Evolutionary conservation across 2,329 filamentous ascomycete species (phyloP).

Genomic region (Penicillium psychrosexuale): DNA sequence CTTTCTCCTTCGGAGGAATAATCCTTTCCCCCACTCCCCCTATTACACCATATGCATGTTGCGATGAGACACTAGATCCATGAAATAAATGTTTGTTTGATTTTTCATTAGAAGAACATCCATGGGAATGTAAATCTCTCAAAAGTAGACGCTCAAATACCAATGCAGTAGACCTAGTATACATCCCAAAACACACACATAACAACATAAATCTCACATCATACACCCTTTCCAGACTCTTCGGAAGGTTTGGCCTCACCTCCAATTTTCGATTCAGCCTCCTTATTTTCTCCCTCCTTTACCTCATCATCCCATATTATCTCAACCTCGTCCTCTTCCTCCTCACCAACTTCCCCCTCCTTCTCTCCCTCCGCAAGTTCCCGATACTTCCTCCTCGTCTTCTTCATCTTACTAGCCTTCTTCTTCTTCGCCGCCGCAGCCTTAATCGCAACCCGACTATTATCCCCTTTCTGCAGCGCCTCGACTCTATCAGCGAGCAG

Average conservation of each 20-base stretch:
- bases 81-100: constrained; percentile 10
- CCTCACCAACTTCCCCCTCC: constrained; percentile 16
- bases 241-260: not conserved
- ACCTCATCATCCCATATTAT: constrained; percentile 13
- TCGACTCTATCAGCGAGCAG: constrained; percentile 77
- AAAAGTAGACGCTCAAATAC: not conserved
- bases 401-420: constrained; percentile 46
- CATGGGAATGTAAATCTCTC: not conserved
- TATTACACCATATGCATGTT: constrained; percentile 6
- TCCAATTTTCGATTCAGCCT: not conserved
- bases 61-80: constrained; percentile 13
- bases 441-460: constrained; percentile 78
- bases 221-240: not conserved
- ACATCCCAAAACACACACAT: not conserved
- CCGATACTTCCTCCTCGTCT: constrained; percentile 45
- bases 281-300: constrained; percentile 1
- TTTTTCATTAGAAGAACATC: not conserved
- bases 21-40: not conserved
- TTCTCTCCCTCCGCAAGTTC: constrained; percentile 32
- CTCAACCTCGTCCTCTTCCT: constrained; percentile 11
- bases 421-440: constrained; percentile 69
- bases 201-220: not conserved
- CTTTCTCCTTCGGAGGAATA: not conserved
- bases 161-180: not conserved
- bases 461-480: constrained; percentile 67